phyloP scores from a whole-genome alignment of 1,284 basidiomycete species.

The Athelia psychrophila region DNA sequence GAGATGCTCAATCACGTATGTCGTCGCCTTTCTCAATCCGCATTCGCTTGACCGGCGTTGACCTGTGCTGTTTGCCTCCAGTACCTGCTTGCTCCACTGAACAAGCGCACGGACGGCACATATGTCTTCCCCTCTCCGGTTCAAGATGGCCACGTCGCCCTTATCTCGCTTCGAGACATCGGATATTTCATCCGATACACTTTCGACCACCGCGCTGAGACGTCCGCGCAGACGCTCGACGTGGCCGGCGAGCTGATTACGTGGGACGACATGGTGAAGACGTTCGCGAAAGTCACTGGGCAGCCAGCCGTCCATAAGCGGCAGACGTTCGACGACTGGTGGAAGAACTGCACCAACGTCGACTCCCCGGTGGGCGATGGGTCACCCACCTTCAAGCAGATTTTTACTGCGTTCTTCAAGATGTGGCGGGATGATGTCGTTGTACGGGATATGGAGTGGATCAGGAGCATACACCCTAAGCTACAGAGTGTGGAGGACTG shows the following conservation, averaged over 20 bases:
- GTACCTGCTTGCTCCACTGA: constrained; percentile 37
- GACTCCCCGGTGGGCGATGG: constrained; percentile 32
- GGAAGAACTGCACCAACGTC: constrained; percentile 27
- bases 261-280: constrained; percentile 39
- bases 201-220: constrained; percentile 39
- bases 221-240: constrained; percentile 37
- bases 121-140: constrained; percentile 40
- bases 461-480: constrained; percentile 32
- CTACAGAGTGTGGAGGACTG: constrained; percentile 21
- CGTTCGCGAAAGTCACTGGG: constrained; percentile 44
- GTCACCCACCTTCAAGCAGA: constrained; percentile 33
- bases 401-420: constrained; percentile 40
- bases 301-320: constrained; percentile 34
- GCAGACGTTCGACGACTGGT: constrained; percentile 39
- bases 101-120: constrained; percentile 38
- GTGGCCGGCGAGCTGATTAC: constrained; percentile 41
- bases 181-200: constrained; percentile 46
- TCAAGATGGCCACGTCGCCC: constrained; percentile 35
- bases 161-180: constrained; percentile 44
- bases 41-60: neutral
- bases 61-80: constrained; percentile 9
- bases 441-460: constrained; percentile 41
- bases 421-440: constrained; percentile 39
- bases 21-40: neutral
- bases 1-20: constrained; percentile 2